phyloP scores from a whole-genome alignment of 176 grass and related monocot genomes.

The Sorghum bicolor region DNA sequence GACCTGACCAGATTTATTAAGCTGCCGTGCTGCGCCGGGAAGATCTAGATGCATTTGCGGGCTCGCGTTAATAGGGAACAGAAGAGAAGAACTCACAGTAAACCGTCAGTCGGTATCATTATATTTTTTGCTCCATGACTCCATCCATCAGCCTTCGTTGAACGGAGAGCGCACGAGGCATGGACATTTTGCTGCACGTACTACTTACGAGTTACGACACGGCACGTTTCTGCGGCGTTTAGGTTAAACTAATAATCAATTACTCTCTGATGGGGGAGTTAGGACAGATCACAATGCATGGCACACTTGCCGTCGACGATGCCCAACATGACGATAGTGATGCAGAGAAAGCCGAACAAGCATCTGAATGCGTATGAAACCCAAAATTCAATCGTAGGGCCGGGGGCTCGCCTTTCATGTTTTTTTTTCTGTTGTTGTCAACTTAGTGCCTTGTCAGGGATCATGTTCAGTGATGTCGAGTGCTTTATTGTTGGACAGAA shows the following conservation, averaged over 20 bases:
- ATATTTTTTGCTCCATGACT: background rate
- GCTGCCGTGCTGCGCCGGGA: background rate
- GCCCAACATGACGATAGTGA: background rate
- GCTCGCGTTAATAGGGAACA: too few species aligned
- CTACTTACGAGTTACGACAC: background rate
- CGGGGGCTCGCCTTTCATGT: background rate
- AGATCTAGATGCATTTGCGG: too few species aligned
- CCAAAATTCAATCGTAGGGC: background rate
- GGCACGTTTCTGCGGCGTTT: background rate
- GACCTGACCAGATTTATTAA: background rate
- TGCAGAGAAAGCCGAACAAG: background rate
- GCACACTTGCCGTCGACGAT: background rate
- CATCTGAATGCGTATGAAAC: background rate
- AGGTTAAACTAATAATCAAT: background rate
- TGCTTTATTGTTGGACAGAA: background rate
- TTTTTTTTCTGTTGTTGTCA: background rate
- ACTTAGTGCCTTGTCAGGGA: background rate
- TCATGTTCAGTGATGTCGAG: background rate
- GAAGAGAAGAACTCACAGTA: too few species aligned
- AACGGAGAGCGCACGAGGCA: background rate
- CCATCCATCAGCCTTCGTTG: background rate
- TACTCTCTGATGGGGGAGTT: background rate
- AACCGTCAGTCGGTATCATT: background rate
- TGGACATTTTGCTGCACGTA: background rate
- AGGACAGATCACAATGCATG: background rate